Conservation (phyloP, 2,329 filamentous ascomycete genomes). For the Xylaria sp. region DNA sequence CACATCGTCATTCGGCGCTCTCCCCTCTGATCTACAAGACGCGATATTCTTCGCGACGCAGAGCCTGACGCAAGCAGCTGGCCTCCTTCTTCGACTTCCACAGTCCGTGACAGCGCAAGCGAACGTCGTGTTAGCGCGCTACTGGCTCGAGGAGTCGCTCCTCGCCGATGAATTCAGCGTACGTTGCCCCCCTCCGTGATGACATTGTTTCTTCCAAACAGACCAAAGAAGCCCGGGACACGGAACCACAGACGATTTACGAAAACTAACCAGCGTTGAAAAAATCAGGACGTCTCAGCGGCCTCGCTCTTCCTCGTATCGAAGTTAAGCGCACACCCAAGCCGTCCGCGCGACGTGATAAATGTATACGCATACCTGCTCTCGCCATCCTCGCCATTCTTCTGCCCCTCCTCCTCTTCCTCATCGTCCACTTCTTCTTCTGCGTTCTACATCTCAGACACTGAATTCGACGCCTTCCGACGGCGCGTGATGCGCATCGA, state of each 20-base stretch:
- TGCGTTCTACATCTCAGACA: slow-evolving; percentile 73
- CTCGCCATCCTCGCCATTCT: slow-evolving; percentile 64
- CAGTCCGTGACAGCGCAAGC: slow-evolving; percentile 87
- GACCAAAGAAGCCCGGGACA: too few relatives aligned
- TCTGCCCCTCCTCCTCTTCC: slow-evolving; percentile 46
- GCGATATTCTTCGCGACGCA: slow-evolving; percentile 74
- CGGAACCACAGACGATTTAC: neutral
- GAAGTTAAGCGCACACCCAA: slow-evolving; percentile 80
- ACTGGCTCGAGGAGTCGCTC: slow-evolving; percentile 69
- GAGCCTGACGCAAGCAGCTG: slow-evolving; percentile 77
- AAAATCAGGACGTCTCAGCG: slow-evolving; percentile 76
- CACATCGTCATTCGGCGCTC: slow-evolving; percentile 55
- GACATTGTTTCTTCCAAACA: too few relatives aligned
- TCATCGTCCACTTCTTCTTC: slow-evolving; percentile 44
- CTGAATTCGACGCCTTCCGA: slow-evolving; percentile 70
- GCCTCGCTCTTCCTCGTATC: slow-evolving; percentile 80
- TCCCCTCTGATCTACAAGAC: slow-evolving; percentile 74
- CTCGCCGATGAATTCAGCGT: slow-evolving; percentile 65
- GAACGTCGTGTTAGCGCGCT: slow-evolving; percentile 80
- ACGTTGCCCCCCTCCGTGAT: slow-evolving; percentile 36
- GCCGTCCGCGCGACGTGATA: slow-evolving; percentile 78
- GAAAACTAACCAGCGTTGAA: neutral
- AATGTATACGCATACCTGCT: slow-evolving; percentile 86
- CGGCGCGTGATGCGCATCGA: slow-evolving; percentile 74
- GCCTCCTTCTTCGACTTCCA: slow-evolving; percentile 80